Evolutionary conservation across 2,329 filamentous ascomycete genomes (phyloP).

Genomic region (Truncatella angustata): DNA sequence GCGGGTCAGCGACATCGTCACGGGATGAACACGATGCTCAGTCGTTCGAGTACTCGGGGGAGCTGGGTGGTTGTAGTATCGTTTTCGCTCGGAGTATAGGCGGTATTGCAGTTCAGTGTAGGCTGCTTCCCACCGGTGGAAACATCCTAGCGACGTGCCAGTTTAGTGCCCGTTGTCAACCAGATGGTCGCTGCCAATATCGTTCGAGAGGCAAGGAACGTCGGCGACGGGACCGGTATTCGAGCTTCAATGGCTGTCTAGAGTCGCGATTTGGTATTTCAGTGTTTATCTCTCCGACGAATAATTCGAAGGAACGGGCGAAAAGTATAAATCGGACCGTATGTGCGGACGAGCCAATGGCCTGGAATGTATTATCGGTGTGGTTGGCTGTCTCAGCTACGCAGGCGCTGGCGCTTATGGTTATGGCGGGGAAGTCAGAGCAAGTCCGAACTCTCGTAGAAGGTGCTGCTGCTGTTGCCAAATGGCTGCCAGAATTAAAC

Average conservation of each 20-base stretch:
- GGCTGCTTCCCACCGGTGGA: too few relatives aligned
- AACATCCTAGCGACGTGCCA: not conserved
- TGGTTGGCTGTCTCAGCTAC: too few relatives aligned
- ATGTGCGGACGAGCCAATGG: too few relatives aligned
- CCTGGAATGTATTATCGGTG: too few relatives aligned
- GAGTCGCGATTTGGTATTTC: not conserved
- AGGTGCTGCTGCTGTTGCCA: not conserved
- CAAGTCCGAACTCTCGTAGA: not conserved
- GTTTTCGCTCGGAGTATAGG: not conserved
- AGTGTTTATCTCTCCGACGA: too few relatives aligned
- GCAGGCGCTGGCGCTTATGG: not conserved
- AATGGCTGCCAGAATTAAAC: not conserved
- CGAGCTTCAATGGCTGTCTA: not conserved
- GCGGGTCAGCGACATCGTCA: constrained; percentile 13
- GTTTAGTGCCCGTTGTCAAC: not conserved
- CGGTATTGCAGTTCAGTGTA: not conserved
- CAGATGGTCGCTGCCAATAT: not conserved
- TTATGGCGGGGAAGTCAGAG: not conserved
- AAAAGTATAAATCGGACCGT: too few relatives aligned
- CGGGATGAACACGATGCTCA: not conserved
- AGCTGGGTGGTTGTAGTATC: not conserved
- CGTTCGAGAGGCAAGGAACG: not conserved
- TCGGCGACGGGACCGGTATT: too few relatives aligned
- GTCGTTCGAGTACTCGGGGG: not conserved
- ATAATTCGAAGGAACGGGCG: too few relatives aligned